A percentile compares a stretch with the other conserved stretches of the same genome.
Conservation (phyloP, 2,329 filamentous ascomycete species). For the Apiospora rasikravindrae region DNA sequence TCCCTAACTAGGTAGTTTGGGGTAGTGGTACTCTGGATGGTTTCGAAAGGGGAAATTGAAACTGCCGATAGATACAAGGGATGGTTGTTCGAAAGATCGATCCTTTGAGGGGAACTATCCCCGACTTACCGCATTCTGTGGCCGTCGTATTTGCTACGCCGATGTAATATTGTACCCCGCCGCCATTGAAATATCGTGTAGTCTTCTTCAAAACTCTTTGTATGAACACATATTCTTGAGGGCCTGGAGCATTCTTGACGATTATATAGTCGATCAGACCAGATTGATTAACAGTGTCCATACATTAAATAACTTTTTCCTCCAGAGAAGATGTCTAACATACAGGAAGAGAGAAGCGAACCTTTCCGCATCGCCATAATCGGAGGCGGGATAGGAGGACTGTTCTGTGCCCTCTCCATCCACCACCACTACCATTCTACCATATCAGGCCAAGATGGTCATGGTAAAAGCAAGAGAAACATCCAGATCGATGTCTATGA, state of each 20-base stretch:
- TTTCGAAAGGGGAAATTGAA: background rate
- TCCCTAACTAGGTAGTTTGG: background rate
- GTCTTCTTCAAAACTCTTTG: too few species aligned
- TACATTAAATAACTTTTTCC: too few species aligned
- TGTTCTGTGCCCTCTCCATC: slow-evolving; percentile 43
- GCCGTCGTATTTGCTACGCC: background rate
- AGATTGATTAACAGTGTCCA: too few species aligned
- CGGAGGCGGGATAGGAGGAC: slow-evolving; percentile 46
- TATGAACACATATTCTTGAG: background rate
- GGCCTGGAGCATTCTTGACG: background rate
- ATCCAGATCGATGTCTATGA: slow-evolving; percentile 42
- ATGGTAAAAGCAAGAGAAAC: background rate
- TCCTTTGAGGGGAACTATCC: background rate
- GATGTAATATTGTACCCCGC: background rate
- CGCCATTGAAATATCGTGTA: background rate
- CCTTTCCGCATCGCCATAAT: slow-evolving; percentile 40
- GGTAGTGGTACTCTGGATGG: background rate
- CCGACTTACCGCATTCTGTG: background rate
- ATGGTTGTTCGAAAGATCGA: background rate
- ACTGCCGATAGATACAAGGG: background rate
- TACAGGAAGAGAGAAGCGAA: background rate
- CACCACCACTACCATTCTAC: slow-evolving; percentile 33
- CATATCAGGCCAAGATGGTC: background rate
- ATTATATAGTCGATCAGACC: background rate
- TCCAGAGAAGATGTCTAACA: background rate